phyloP scores from a whole-genome alignment of 2,329 filamentous ascomycete genomes.

The Monosporascus sp. region DNA sequence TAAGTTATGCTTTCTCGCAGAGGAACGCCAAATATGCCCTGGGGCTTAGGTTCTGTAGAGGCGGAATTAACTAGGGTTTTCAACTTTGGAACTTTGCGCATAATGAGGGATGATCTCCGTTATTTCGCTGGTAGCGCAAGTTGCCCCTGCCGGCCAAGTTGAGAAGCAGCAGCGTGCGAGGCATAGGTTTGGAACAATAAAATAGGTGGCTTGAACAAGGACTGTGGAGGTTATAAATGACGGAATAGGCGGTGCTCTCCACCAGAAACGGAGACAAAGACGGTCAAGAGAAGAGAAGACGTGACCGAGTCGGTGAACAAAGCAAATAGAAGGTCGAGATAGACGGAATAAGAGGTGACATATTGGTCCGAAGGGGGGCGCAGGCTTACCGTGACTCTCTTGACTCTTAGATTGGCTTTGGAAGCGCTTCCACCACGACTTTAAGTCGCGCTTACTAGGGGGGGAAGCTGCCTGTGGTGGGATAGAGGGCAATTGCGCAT shows the following conservation, averaged over 20 bases:
- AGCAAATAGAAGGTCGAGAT: background rate
- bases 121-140: background rate
- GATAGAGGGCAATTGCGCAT: conserved; percentile 27
- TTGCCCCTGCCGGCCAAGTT: no score
- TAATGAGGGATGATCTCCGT: background rate
- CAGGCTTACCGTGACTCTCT: conserved; percentile 51
- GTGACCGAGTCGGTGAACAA: background rate
- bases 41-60: conserved; percentile 42
- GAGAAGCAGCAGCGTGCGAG: no score
- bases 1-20: conserved; percentile 93
- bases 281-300: background rate
- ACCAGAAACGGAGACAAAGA: background rate
- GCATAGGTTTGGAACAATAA: no score
- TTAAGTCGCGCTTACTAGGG: conserved; percentile 79
- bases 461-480: conserved; percentile 50
- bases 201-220: no score
- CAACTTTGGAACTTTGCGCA: conserved; percentile 14
- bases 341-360: background rate
- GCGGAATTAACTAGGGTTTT: conserved; percentile 13
- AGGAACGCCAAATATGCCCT: conserved; percentile 91
- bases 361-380: conserved; percentile 10
- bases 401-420: conserved; percentile 61
- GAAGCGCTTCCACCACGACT: conserved; percentile 97
- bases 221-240: background rate
- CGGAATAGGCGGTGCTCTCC: background rate